Evolutionary conservation across 23 red algal genomes (phyloP).

Genomic region (Cyanidium caldarium): DNA sequence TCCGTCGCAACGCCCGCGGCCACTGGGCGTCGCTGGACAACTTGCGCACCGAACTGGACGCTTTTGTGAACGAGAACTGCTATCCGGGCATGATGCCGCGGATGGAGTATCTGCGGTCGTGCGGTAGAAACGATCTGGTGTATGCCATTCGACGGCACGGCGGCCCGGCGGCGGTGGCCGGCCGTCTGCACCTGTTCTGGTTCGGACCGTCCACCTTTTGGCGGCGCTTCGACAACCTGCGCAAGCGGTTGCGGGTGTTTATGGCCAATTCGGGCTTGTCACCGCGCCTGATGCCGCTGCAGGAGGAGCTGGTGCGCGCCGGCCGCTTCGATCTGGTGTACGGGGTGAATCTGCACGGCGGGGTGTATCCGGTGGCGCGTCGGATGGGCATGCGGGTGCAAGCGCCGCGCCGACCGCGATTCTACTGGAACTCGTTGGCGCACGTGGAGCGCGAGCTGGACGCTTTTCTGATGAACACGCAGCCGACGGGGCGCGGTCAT

Average conservation of each 20-base stretch:
- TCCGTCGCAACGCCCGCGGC: conserved; percentile 6
- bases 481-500: conserved; percentile 9
- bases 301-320: conserved; percentile 14
- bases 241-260: conserved; percentile 17
- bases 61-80: conserved; percentile 29
- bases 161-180: conserved; percentile 33
- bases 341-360: conserved; percentile 53
- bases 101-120: conserved; percentile 17
- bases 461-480: conserved; percentile 17
- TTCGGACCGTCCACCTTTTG: conserved; percentile 53
- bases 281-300: conserved; percentile 28
- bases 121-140: conserved; percentile 24
- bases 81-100: conserved; percentile 64
- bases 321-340: conserved; percentile 52
- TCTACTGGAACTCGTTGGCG: conserved; percentile 17
- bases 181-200: conserved; percentile 51
- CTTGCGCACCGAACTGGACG: conserved; percentile 32
- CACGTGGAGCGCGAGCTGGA: conserved; percentile 41
- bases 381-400: conserved; percentile 19
- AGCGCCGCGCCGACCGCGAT: conserved; percentile 7
- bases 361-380: conserved; percentile 33
- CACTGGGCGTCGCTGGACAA: conserved; percentile 38
- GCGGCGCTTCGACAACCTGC: conserved; percentile 34
- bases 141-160: conserved; percentile 57
- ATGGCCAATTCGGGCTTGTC: background rate